A percentile compares a stretch with the other conserved stretches of the same genome.
Evolutionary conservation across 345 rosid genomes (phyloP).

Genomic region (Hypericum androsaemum): DNA sequence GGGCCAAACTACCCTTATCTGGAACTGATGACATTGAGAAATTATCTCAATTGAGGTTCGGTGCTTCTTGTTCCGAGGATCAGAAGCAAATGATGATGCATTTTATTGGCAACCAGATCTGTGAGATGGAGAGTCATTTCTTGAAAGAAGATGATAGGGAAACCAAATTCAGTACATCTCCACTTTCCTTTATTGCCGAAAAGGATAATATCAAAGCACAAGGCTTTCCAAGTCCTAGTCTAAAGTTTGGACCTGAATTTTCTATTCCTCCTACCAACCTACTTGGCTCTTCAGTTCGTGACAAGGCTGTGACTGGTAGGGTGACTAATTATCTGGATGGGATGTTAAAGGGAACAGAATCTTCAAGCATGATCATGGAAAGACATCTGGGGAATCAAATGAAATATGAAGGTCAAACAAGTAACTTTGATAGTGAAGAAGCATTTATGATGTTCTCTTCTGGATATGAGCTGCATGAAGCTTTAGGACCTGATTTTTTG

Average conservation of each 20-base stretch:
- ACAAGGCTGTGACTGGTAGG: conserved; percentile 21
- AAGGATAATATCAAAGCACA: conserved; percentile 22
- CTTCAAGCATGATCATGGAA: conserved; percentile 25
- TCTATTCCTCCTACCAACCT: conserved; percentile 22
- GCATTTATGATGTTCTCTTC: conserved; percentile 45
- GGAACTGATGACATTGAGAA: conserved; percentile 29
- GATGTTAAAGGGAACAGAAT: conserved; percentile 23
- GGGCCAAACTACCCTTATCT: conserved; percentile 24
- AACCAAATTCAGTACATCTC: conserved; percentile 22
- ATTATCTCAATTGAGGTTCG: conserved; percentile 19
- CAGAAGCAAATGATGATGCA: conserved; percentile 29
- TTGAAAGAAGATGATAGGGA: conserved; percentile 23
- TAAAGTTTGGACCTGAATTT: conserved; percentile 23
- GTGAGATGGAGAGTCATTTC: conserved; percentile 32
- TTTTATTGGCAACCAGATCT: conserved; percentile 16
- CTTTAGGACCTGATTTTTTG: conserved; percentile 61
- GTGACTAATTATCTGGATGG: conserved; percentile 22
- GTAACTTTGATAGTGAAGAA: conserved; percentile 23
- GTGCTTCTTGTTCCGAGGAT: conserved; percentile 23
- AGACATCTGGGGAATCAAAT: conserved; percentile 25
- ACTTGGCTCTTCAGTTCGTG: conserved; percentile 25
- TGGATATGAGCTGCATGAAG: conserved; percentile 75
- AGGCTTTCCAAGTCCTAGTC: conserved; percentile 36
- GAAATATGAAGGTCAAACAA: conserved; percentile 28
- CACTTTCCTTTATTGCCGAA: conserved; percentile 25